Evolutionary conservation across 768 basidiomycete species (phyloP).

Genomic region (Pulveroboletus sp.): DNA sequence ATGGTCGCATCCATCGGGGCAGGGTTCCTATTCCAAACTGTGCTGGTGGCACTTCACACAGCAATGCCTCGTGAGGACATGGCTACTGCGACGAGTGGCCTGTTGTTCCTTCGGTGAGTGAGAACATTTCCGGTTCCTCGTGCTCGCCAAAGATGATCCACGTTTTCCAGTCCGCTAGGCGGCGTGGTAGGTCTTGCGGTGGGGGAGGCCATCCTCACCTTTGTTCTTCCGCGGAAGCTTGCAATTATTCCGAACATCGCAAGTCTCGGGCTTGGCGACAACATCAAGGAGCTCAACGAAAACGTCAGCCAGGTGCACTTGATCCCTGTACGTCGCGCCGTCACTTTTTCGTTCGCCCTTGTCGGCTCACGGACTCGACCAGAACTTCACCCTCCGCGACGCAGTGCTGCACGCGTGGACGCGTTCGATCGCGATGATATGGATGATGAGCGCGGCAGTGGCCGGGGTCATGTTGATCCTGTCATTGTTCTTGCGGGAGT

Average conservation of each 20-base stretch:
- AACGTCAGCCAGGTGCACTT: conserved; percentile 40
- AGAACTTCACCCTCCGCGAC: conserved; percentile 3
- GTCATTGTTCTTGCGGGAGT: conserved; percentile 52
- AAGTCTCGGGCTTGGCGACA: conserved; percentile 30
- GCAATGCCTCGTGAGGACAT: conserved; percentile 84
- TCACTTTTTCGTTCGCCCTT: not conserved
- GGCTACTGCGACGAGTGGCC: conserved; percentile 75
- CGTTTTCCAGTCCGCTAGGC: conserved; percentile 51
- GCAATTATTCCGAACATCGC: conserved; percentile 30
- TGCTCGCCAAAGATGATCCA: not conserved
- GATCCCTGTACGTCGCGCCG: conserved; percentile 9
- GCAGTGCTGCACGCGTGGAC: conserved; percentile 60
- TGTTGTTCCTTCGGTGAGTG: conserved; percentile 61
- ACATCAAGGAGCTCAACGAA: conserved; percentile 40
- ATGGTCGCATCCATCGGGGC: conserved; percentile 62
- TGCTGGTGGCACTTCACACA: conserved; percentile 75
- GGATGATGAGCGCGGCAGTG: conserved; percentile 61
- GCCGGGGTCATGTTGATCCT: conserved; percentile 36
- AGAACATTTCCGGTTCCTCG: not conserved
- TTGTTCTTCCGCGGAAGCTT: conserved; percentile 40
- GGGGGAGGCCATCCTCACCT: conserved; percentile 66
- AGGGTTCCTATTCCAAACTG: conserved; percentile 62
- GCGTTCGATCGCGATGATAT: conserved; percentile 56
- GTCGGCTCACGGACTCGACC: not conserved
- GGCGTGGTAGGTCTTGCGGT: conserved; percentile 70